Base-by-base conservation (phyloP, 1,284 basidiomycete genomes). In the Microstroma glucosiphilum region DNA sequence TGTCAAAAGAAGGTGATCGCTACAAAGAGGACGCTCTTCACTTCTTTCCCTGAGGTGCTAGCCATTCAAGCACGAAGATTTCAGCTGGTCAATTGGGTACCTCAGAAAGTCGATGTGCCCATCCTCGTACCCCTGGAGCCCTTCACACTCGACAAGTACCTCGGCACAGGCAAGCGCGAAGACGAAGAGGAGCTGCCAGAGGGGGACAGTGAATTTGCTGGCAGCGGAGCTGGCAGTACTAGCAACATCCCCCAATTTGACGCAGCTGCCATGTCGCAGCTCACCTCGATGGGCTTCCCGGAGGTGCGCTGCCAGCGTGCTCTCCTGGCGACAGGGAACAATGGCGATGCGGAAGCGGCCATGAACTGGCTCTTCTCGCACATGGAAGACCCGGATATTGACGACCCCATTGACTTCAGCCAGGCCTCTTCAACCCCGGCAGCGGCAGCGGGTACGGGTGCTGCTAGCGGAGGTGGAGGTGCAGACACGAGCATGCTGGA, bases 21-120 rank as follows among this genome's bases (percentile, higher is more conserved):
- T 0, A 82, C 82, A 17, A 88, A 86, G 85, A 86, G 70, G 75
- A 85, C 84, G 8, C 86, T 84, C 40, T 90, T 98, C 71, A 85
- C 89, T 6, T 89, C 90, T 0, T 92, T 94, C 83, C 94, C 94
- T 0, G 85, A 92, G 25, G 86, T 92, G 1, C 84, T 98, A 0
- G 87, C 94, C 4, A 80, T 99, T 0, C 93, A 96, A 72, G 88
- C 92, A 59, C 91, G 90, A 73, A 93, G 96, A 73, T 97, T 97
- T 83, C 90, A 94, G 80, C 85, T 96, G 6, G 87, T 94, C 60
- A 93, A 93, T 75, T 98, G 94, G 94, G 91, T 98, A 2, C 94
- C 96, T 0, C 86, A 89, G 6, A 98, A 98, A 80, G 85, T 97
- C 41, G 91, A 96, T 68, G 89, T 98, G 26, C 92, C 92, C 0